Evolutionary conservation across 2,329 filamentous ascomycete genomes (phyloP).

Genomic region (Zarea fungicola): DNA sequence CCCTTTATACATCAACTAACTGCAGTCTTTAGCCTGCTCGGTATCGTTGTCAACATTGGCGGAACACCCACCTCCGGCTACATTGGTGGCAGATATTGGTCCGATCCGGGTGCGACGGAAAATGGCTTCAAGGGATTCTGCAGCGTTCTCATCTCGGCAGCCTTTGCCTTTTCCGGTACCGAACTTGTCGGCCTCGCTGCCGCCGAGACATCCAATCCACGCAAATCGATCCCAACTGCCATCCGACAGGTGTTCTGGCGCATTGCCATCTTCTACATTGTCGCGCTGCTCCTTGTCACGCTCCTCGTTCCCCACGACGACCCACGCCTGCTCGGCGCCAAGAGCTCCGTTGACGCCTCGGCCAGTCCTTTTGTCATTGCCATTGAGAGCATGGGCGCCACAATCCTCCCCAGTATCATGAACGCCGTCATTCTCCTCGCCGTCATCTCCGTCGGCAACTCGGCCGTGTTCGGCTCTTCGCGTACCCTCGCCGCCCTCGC

Average conservation of each 20-base stretch:
- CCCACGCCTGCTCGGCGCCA: constrained; percentile 31
- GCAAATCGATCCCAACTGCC: constrained; percentile 66
- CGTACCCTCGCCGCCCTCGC: constrained; percentile 48
- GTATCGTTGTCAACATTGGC: constrained; percentile 49
- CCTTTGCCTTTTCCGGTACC: constrained; percentile 61
- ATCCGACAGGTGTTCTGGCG: constrained; percentile 63
- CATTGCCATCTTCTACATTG: constrained; percentile 42
- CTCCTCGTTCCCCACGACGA: constrained; percentile 38
- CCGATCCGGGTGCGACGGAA: constrained; percentile 47
- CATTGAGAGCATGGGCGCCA: constrained; percentile 40
- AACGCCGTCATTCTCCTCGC: constrained; percentile 48
- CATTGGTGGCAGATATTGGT: constrained; percentile 37
- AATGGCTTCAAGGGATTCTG: constrained; percentile 66
- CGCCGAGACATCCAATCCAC: constrained; percentile 59
- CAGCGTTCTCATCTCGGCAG: constrained; percentile 62
- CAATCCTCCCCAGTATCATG: constrained; percentile 42
- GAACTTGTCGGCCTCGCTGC: constrained; percentile 63
- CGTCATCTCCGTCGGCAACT: constrained; percentile 47
- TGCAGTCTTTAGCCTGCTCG: constrained; percentile 33
- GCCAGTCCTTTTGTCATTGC: constrained; percentile 45
- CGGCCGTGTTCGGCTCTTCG: constrained; percentile 46
- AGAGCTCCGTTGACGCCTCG: constrained; percentile 24
- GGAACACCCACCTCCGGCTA: constrained; percentile 45
- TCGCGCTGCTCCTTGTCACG: constrained; percentile 41
- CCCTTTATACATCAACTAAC: not conserved